These are phyloP conservation scores for Phytophthora europaea DNA, from an alignment of 352 stramenopile species.

Conservation along the genomic window DNA sequence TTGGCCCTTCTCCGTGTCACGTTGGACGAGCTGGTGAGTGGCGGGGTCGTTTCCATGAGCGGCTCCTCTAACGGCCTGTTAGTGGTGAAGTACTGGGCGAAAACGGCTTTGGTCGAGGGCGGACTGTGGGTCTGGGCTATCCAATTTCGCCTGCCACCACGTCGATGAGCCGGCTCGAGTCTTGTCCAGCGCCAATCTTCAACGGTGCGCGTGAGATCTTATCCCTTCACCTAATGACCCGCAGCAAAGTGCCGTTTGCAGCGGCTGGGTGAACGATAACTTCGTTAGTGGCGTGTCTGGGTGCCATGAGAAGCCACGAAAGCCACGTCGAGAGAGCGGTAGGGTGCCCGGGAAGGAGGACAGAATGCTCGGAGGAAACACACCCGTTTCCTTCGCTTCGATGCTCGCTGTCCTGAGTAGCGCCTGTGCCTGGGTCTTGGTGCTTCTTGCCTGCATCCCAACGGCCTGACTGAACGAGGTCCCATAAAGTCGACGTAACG, in stretches of 20 bases:
- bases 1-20: not conserved
- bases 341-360: constrained; percentile 17
- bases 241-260: constrained; percentile 33
- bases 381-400: constrained; percentile 6
- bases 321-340: constrained; percentile 16
- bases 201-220: constrained; percentile 38
- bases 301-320: constrained; percentile 29
- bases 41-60: constrained; percentile 7
- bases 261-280: constrained; percentile 27
- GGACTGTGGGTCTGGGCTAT: not conserved
- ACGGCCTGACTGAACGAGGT: constrained; percentile 23
- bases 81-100: constrained; percentile 6
- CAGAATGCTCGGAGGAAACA: constrained; percentile 15
- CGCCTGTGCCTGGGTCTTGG: not conserved
- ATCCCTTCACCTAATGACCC: constrained; percentile 26
- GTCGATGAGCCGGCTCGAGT: constrained; percentile 7
- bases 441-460: constrained; percentile 13
- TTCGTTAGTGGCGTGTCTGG: constrained; percentile 37
- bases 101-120: constrained; percentile 20
- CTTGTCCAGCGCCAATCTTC: constrained; percentile 14
- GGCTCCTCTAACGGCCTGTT: constrained; percentile 15
- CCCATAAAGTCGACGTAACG: constrained; percentile 34
- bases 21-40: constrained; percentile 12
- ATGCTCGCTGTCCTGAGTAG: constrained; percentile 6
- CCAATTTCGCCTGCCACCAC: not conserved